Evolutionary conservation across 768 basidiomycete genomes (phyloP), one percentile per base, ranked within the genome.

Genomic region (Rhizopogon salebrosus): DNA sequence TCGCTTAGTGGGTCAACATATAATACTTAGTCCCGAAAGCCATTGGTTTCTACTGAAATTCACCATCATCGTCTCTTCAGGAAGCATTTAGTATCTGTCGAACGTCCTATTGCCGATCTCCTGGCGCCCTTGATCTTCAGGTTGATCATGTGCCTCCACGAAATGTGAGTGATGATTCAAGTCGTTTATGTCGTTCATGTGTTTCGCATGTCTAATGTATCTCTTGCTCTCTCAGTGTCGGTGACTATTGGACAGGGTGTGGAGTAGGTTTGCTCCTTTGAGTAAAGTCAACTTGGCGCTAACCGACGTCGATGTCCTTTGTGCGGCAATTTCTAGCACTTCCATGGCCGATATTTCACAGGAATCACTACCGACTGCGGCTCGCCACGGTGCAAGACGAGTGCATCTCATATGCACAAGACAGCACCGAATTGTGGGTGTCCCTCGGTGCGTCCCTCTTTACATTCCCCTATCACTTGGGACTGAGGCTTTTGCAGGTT

Each of bases 341-440:
- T 71, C 53, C 70, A 71, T 51, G 70, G 63, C 49, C 71, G 70
- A 46, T 72, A 71, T 57, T 71, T 58, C 52, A 71, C 70, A 13
- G 70, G 70, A 35, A 48, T 64, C 9, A 62, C 68, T 0, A 40
- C 46, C 10, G 71, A 71, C 46, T 71, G 70, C 52, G 61, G 61
- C 43, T 65, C 64, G 2, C 56, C 54, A 22, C 34, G 57, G 43
- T 71, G 70, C 59, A 71, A 71, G 54, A 67, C 70, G 2, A 71
- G 70, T 49, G 60, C 60, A 35, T 48, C 61, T 9, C 70, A 71
- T 57, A 67, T 63, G 54, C 71, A 71, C 56, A 70, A 40, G 50
- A 71, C 70, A 13, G 70, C 71, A 0, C 54, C 27, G 20, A 70
- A 72, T 31, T 71, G 70, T 43, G 68, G 64, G 22, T 71, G 70